These are phyloP conservation scores for Lepidium africanum DNA, from an alignment of 345 rosid genomes.

Conservation along the genomic window DNA sequence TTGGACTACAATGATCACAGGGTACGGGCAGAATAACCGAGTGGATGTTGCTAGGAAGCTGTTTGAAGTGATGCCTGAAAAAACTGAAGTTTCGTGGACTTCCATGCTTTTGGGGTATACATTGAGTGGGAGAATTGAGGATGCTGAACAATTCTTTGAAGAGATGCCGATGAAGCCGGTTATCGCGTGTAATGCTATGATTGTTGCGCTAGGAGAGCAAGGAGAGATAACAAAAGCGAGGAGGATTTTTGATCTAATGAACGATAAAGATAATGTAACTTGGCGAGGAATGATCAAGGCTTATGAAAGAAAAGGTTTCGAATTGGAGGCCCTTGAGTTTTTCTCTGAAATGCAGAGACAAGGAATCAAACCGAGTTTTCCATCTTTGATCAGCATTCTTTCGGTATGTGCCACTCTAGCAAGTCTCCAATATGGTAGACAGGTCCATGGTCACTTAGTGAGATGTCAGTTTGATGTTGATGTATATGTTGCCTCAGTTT, in stretches of 20 bases:
- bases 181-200: slow-evolving; percentile 62
- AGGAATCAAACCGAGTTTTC: slow-evolving; percentile 49
- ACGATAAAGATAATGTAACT: slow-evolving; percentile 54
- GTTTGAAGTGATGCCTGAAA: slow-evolving; percentile 79
- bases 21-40: slow-evolving; percentile 50
- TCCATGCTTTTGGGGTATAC: slow-evolving; percentile 80
- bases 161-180: slow-evolving; percentile 56
- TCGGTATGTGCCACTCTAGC: slow-evolving; percentile 66
- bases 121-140: slow-evolving; percentile 50
- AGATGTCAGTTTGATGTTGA: slow-evolving; percentile 55
- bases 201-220: slow-evolving; percentile 48
- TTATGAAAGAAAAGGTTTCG: slow-evolving; percentile 61
- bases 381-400: slow-evolving; percentile 60
- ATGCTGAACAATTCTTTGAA: slow-evolving; percentile 52
- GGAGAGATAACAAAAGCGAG: slow-evolving; percentile 56
- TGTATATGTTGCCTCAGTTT: slow-evolving; percentile 68
- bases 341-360: slow-evolving; percentile 54
- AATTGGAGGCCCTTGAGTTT: slow-evolving; percentile 57
- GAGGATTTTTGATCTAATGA: slow-evolving; percentile 45
- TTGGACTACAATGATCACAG: slow-evolving; percentile 74
- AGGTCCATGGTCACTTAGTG: slow-evolving; percentile 63
- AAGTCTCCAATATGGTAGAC: slow-evolving; percentile 60
- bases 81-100: slow-evolving; percentile 76
- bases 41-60: slow-evolving; percentile 80
- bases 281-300: slow-evolving; percentile 72